phyloP scores from a whole-genome alignment of 345 rosid species.

The Reutealis trisperma region DNA sequence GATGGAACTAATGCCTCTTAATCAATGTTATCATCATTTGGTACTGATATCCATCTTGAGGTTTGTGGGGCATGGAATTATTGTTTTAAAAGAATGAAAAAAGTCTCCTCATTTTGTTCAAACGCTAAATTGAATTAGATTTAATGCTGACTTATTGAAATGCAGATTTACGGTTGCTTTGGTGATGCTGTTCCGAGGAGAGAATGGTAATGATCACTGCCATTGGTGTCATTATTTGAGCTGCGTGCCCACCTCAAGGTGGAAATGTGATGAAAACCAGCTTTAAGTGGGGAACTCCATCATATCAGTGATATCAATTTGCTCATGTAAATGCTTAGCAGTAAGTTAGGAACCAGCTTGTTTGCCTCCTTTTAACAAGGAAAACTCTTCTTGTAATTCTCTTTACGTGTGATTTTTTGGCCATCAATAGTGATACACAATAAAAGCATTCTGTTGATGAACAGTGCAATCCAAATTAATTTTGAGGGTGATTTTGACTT shows the following conservation, averaged over 20 bases:
- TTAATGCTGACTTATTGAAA: neutral
- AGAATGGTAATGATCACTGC: slow-evolving; percentile 32
- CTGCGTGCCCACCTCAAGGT: slow-evolving; percentile 32
- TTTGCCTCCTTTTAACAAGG: neutral
- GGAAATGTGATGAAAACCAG: slow-evolving; percentile 24
- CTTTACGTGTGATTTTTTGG: neutral
- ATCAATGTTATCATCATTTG: neutral
- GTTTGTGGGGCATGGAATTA: slow-evolving; percentile 17
- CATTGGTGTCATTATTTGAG: slow-evolving; percentile 37
- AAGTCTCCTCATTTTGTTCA: too few species aligned
- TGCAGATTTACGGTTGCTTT: slow-evolving; percentile 28
- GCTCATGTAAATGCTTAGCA: neutral
- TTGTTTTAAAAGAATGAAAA: too few species aligned
- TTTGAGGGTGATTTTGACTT: too few species aligned
- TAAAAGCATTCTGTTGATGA: too few species aligned
- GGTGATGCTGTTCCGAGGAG: slow-evolving; percentile 35
- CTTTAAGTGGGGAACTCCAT: neutral
- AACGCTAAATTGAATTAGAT: neutral
- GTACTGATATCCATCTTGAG: neutral
- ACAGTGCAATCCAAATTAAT: too few species aligned
- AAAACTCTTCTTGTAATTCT: neutral
- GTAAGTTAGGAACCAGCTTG: neutral
- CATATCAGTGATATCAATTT: neutral
- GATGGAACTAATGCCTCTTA: neutral
- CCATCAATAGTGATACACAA: too few species aligned